Percentiles rank a stretch among this genome's conserved stretches.
These are phyloP conservation scores for Suillus alpinus DNA, from an alignment of 768 basidiomycete genomes.

Conservation along the genomic window DNA sequence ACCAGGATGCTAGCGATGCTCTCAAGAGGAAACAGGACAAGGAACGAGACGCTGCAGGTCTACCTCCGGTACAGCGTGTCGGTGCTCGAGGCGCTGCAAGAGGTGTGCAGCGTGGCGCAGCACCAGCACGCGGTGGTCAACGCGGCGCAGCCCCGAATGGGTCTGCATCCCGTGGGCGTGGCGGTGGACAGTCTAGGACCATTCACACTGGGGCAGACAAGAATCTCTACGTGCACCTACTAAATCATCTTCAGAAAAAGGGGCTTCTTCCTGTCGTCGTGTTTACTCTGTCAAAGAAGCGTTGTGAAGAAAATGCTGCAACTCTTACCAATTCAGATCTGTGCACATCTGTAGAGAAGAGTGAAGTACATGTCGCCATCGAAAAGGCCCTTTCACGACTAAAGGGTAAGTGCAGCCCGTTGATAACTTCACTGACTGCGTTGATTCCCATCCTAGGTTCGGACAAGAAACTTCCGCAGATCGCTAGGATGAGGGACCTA, in stretches of 20 bases:
- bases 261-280: conserved; percentile 89
- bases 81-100: conserved; percentile 75
- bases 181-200: conserved; percentile 50
- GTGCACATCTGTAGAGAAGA: conserved; percentile 88
- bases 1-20: conserved; percentile 87
- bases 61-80: conserved; percentile 79
- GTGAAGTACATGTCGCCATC: conserved; percentile 91
- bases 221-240: conserved; percentile 90
- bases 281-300: conserved; percentile 96
- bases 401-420: conserved; percentile 58
- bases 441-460: conserved; percentile 51
- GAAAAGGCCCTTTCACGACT: conserved; percentile 89
- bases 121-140: conserved; percentile 51
- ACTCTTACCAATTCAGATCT: conserved; percentile 88
- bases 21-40: conserved; percentile 95
- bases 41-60: conserved; percentile 92
- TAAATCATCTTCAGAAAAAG: conserved; percentile 84
- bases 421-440: neutral
- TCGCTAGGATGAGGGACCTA: conserved; percentile 83
- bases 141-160: conserved; percentile 47
- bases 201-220: conserved; percentile 76
- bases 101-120: conserved; percentile 43
- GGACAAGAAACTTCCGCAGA: conserved; percentile 92
- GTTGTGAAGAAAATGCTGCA: conserved; percentile 93
- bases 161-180: conserved; percentile 32